These are phyloP conservation scores for Auriscalpium orientale DNA, from an alignment of 768 basidiomycete genomes.

Conservation along the genomic window DNA sequence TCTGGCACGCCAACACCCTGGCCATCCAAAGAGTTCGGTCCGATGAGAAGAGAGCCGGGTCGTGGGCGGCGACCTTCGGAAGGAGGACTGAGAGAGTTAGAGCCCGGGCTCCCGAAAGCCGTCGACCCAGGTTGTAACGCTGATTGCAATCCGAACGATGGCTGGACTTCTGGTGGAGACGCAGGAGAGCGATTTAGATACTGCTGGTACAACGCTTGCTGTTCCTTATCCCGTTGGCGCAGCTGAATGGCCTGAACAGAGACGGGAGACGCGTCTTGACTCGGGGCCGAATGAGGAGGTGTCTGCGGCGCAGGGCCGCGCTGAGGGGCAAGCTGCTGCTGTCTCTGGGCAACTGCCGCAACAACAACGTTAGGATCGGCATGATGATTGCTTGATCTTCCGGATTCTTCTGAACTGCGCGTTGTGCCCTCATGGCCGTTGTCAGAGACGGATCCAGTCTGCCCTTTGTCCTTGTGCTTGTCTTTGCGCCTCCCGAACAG, in stretches of 20 bases:
- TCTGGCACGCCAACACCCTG: constrained; percentile 64
- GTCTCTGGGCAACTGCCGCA: constrained; percentile 17
- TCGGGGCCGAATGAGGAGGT: constrained; percentile 21
- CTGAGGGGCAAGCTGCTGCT: constrained; percentile 17
- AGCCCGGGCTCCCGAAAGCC: constrained; percentile 30
- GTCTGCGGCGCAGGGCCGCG: constrained; percentile 12
- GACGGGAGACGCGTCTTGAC: constrained; percentile 36
- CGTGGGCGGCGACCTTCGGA: constrained; percentile 45
- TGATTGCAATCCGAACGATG: constrained; percentile 70
- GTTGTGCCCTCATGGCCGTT: constrained; percentile 28
- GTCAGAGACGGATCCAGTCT: constrained; percentile 35
- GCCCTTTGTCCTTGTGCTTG: constrained; percentile 55
- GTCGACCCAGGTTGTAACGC: constrained; percentile 59
- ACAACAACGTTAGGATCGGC: constrained; percentile 11
- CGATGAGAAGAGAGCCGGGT: constrained; percentile 72
- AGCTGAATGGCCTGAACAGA: constrained; percentile 60
- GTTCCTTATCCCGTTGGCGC: constrained; percentile 82
- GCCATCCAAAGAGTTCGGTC: constrained; percentile 51
- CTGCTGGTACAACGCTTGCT: constrained; percentile 78
- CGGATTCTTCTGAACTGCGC: constrained; percentile 56
- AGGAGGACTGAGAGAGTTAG: constrained; percentile 34
- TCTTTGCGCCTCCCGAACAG: constrained; percentile 76
- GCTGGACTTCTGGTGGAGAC: constrained; percentile 65
- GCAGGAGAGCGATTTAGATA: constrained; percentile 85
- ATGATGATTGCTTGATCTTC: constrained; percentile 39